A percentile compares a stretch with the other conserved stretches of the same genome.
Conservation (phyloP, 176 grass and related monocot species). For the Triticum timopheevii region DNA sequence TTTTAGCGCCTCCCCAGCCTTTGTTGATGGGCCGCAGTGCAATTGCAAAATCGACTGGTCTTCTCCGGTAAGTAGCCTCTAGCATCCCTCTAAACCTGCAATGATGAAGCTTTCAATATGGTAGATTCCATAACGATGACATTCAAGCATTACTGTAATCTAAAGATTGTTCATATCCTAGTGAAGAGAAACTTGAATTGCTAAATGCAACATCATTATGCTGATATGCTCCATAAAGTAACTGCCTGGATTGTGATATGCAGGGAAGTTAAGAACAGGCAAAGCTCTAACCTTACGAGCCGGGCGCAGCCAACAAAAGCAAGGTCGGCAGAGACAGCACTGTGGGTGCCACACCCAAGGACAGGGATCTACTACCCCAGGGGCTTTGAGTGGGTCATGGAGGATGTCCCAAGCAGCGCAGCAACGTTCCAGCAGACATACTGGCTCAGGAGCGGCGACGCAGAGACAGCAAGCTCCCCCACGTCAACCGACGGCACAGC, state of each 20-base stretch:
- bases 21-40: slow-evolving; percentile 26
- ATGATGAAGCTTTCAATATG: not conserved
- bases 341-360: slow-evolving; percentile 86
- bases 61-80: slow-evolving; percentile 51
- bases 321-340: slow-evolving; percentile 40
- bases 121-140: slow-evolving; percentile 4
- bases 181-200: not conserved
- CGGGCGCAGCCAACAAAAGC: slow-evolving; percentile 26
- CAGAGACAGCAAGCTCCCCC: slow-evolving; percentile 35
- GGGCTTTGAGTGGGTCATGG: slow-evolving; percentile 95
- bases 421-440: slow-evolving; percentile 57
- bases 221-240: slow-evolving; percentile 17
- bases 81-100: slow-evolving; percentile 35
- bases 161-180: slow-evolving; percentile 4
- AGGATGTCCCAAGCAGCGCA: slow-evolving; percentile 68
- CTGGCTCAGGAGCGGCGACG: slow-evolving; percentile 73
- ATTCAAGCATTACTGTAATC: not conserved
- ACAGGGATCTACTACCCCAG: slow-evolving; percentile 96
- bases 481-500: slow-evolving; percentile 20
- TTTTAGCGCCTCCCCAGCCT: not conserved
- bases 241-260: slow-evolving; percentile 17
- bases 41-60: slow-evolving; percentile 24
- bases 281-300: slow-evolving; percentile 37
- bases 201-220: slow-evolving; percentile 2
- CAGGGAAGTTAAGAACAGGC: slow-evolving; percentile 44